Evolutionary conservation across 768 basidiomycete genomes (phyloP).

Genomic region (Termitomyces sp.): DNA sequence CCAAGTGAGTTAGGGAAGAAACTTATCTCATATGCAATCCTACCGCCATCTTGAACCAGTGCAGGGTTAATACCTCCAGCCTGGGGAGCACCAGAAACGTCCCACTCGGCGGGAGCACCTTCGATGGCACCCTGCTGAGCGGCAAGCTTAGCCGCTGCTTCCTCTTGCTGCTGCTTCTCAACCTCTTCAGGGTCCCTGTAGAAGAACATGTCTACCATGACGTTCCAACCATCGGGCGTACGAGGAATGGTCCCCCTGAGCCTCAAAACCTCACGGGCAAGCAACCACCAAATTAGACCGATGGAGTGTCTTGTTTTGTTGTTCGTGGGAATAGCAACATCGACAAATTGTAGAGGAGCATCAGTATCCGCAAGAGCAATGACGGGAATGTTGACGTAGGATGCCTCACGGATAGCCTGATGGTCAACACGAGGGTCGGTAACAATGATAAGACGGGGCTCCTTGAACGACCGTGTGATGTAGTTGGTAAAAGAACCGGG

Average conservation of each 20-base stretch:
- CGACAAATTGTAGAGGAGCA: constrained; percentile 95
- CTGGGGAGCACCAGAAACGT: constrained; percentile 59
- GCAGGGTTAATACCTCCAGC: constrained; percentile 75
- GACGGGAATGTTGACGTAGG: constrained; percentile 99
- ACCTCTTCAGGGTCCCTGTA: constrained; percentile 99
- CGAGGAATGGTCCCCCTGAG: constrained; percentile 92
- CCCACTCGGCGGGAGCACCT: constrained; percentile 67
- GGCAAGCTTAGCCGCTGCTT: constrained; percentile 79
- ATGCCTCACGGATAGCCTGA: constrained; percentile 99
- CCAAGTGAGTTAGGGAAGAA: not conserved
- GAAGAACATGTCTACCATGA: constrained; percentile 99
- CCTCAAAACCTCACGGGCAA: constrained; percentile 95
- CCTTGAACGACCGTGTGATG: constrained; percentile 99
- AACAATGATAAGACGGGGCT: constrained; percentile 96
- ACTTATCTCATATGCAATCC: constrained; percentile 21
- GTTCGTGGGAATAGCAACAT: constrained; percentile 98
- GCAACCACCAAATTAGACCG: constrained; percentile 96
- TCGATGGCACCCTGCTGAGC: constrained; percentile 40
- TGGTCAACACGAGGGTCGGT: constrained; percentile 99
- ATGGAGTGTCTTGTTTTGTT: constrained; percentile 98
- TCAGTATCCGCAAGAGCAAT: constrained; percentile 99
- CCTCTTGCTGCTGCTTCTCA: constrained; percentile 95
- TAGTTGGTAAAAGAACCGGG: constrained; percentile 99
- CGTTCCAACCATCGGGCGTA: constrained; percentile 89
- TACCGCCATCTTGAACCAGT: constrained; percentile 56